A percentile compares a stretch with the other conserved stretches of the same genome.
These are phyloP conservation scores for Aureoboletus auriporus DNA, from an alignment of 768 basidiomycete genomes.

Conservation along the genomic window DNA sequence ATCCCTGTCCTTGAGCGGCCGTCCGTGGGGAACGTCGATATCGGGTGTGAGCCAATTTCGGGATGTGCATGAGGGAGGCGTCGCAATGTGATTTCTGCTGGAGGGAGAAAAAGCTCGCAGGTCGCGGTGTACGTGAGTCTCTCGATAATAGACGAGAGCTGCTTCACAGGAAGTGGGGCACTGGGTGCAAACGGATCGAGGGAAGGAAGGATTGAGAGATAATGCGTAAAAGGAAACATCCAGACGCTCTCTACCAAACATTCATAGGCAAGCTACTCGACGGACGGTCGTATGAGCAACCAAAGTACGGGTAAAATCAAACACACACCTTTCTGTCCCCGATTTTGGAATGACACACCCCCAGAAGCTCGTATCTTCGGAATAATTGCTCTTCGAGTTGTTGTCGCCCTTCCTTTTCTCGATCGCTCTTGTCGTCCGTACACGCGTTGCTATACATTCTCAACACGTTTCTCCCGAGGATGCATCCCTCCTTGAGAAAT, in stretches of 20 bases:
- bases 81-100: slow-evolving; percentile 47
- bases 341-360: slow-evolving; percentile 71
- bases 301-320: not conserved
- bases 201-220: slow-evolving; percentile 12
- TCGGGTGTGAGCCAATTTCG: not conserved
- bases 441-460: slow-evolving; percentile 15
- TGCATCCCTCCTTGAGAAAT: slow-evolving; percentile 62
- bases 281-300: not conserved
- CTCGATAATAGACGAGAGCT: slow-evolving; percentile 59
- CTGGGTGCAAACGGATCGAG: slow-evolving; percentile 35
- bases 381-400: slow-evolving; percentile 63
- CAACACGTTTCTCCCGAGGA: slow-evolving; percentile 48
- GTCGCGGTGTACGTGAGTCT: slow-evolving; percentile 61
- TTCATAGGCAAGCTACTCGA: slow-evolving; percentile 53
- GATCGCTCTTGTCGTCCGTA: slow-evolving; percentile 22
- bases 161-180: slow-evolving; percentile 42
- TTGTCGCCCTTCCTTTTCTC: slow-evolving; percentile 43
- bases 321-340: slow-evolving; percentile 67
- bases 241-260: slow-evolving; percentile 50
- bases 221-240: slow-evolving; percentile 48
- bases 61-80: not conserved
- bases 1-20: slow-evolving; percentile 24
- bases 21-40: slow-evolving; percentile 16
- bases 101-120: slow-evolving; percentile 59
- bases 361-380: slow-evolving; percentile 78